These are phyloP conservation scores for Fusarium beomiforme DNA, from an alignment of 2,329 filamentous ascomycete genomes.

Conservation along the genomic window DNA sequence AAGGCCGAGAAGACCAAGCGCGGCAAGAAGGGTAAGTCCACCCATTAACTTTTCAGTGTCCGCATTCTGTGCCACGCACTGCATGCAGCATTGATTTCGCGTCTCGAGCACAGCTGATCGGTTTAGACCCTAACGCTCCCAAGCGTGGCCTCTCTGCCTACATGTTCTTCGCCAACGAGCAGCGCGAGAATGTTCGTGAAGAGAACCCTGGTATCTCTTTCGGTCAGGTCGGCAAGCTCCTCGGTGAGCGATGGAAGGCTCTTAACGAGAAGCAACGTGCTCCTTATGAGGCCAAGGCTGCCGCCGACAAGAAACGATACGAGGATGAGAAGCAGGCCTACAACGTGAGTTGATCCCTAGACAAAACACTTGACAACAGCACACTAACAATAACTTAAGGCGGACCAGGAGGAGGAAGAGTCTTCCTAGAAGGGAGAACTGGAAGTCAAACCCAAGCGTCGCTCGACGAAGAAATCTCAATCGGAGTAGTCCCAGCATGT, in stretches of 20 bases:
- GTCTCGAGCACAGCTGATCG: background rate
- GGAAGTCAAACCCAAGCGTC: constrained; percentile 17
- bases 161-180: constrained; percentile 99
- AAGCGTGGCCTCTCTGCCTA: constrained; percentile 99
- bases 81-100: background rate
- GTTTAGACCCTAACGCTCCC: constrained; percentile 90
- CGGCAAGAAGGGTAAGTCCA: constrained; percentile 66
- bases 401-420: constrained; percentile 70
- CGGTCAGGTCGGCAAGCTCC: constrained; percentile 97
- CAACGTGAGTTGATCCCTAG: constrained; percentile 69
- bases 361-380: background rate
- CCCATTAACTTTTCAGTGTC: background rate
- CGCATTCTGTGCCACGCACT: background rate
- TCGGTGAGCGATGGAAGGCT: constrained; percentile 99
- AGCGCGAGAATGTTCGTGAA: constrained; percentile 96
- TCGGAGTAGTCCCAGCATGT: constrained; percentile 17
- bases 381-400: constrained; percentile 54
- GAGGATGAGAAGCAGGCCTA: constrained; percentile 97
- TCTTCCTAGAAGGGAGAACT: constrained; percentile 48
- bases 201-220: constrained; percentile 99
- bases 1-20: constrained; percentile 65
- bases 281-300: constrained; percentile 97
- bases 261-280: constrained; percentile 90
- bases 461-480: constrained; percentile 18
- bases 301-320: constrained; percentile 97